Conservation (phyloP, 768 basidiomycete genomes). For the Panellus pusillus region DNA sequence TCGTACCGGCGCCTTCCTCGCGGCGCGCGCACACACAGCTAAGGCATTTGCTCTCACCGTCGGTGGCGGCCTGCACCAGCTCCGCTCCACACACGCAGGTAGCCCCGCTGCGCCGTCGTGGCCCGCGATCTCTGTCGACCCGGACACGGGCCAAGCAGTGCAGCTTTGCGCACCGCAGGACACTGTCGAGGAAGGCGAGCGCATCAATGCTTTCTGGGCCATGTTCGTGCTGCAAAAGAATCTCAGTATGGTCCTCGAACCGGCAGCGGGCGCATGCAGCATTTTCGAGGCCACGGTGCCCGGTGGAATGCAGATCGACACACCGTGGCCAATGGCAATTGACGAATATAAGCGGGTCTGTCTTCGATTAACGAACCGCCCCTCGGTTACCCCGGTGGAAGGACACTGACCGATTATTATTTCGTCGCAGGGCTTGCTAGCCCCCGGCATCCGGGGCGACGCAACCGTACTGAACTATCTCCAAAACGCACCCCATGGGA, state of each 20-base stretch:
- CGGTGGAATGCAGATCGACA: constrained; percentile 49
- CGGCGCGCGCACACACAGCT: constrained; percentile 59
- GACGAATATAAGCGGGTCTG: constrained; percentile 39
- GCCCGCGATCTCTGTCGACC: constrained; percentile 37
- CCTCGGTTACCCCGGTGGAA: background rate
- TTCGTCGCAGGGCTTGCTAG: constrained; percentile 41
- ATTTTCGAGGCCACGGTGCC: constrained; percentile 41
- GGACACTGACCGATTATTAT: constrained; percentile 11
- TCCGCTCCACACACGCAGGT: constrained; percentile 29
- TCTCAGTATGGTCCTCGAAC: constrained; percentile 53
- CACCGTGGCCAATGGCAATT: constrained; percentile 52
- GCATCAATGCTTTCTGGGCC: constrained; percentile 68
- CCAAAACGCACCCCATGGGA: constrained; percentile 27
- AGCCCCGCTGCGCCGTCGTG: constrained; percentile 25
- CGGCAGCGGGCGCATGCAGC: constrained; percentile 53
- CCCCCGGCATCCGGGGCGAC: constrained; percentile 42
- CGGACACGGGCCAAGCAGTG: constrained; percentile 33
- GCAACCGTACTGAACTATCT: constrained; percentile 54
- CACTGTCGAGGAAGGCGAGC: constrained; percentile 61
- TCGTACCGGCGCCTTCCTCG: constrained; percentile 55
- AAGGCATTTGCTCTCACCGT: constrained; percentile 53
- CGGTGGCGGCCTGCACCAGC: constrained; percentile 48
- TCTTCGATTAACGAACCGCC: constrained; percentile 1
- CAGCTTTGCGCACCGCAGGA: constrained; percentile 43
- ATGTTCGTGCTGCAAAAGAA: constrained; percentile 59